phyloP scores from a whole-genome alignment of 2,329 filamentous ascomycete genomes.

The Tolypocladium nubicola region DNA sequence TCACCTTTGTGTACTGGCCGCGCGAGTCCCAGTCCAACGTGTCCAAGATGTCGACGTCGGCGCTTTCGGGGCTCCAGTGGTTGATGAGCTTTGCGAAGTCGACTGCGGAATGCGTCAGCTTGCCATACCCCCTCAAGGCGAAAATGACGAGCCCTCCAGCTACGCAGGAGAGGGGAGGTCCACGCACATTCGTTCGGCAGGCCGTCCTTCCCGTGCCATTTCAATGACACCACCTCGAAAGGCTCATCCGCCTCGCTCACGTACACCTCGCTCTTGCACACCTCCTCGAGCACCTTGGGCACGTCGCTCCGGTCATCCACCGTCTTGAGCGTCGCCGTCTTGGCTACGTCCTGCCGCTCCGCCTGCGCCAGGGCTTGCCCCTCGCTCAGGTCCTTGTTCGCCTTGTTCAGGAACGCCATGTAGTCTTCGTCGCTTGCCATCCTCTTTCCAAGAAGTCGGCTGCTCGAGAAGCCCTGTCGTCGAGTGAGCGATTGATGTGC shows the following conservation, averaged over 20 bases:
- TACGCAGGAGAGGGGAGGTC: background rate
- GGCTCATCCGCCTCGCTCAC: slow-evolving; percentile 76
- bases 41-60: slow-evolving; percentile 54
- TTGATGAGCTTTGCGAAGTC: slow-evolving; percentile 60
- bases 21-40: slow-evolving; percentile 62
- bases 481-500: background rate
- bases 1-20: slow-evolving; percentile 57
- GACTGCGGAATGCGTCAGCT: slow-evolving; percentile 29
- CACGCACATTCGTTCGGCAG: slow-evolving; percentile 52
- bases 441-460: background rate
- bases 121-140: background rate
- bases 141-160: background rate
- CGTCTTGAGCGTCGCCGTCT: slow-evolving; percentile 35
- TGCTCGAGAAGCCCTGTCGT: slow-evolving; percentile 10
- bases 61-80: slow-evolving; percentile 40
- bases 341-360: slow-evolving; percentile 8
- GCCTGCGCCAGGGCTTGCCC: slow-evolving; percentile 7
- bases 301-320: slow-evolving; percentile 45
- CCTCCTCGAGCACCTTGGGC: slow-evolving; percentile 44
- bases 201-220: slow-evolving; percentile 40
- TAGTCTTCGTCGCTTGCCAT: slow-evolving; percentile 79
- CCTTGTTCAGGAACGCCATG: slow-evolving; percentile 75
- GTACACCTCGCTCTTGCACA: slow-evolving; percentile 51
- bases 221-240: slow-evolving; percentile 66
- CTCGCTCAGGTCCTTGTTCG: slow-evolving; percentile 66